Evolutionary conservation across 176 grass and related monocot species (phyloP), one percentile per base, ranked within the genome.

Genomic region (Lolium rigidum): DNA sequence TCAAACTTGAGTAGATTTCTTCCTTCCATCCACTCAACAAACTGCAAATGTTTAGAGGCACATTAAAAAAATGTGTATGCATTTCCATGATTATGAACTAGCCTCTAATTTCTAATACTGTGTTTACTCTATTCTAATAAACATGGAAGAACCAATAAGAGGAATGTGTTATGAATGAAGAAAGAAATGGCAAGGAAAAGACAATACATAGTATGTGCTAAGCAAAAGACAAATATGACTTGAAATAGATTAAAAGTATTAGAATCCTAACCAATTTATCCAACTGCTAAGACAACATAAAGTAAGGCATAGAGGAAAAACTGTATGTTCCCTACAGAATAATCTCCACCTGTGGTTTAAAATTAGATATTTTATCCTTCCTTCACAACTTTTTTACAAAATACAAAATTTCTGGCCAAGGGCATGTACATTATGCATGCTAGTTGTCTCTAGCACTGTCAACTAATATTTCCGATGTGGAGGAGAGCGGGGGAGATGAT

Each of bases 21-120:
- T 67, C 72, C 82, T 65, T 86, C 72, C 1, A 92, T 51, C 92
- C 95, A 97, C 60, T 94, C 86, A 38, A 94, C 38, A 43, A 97
- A 92, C 95, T 97, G 90, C 60, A 94, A 86, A 79, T 9, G 59
- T 35, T 63, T 8, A 86, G 63, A 85, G 64, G 80, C 50, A 24
- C 28, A 16, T 88, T 54, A 72, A 71, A 63, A n/a, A 62, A 66
- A 54, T 10, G 18, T 59, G 37, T 26, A 47, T 84, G 14, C 9
- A 9, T 41, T 55, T 64, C 59, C 47, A 72, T 3, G 17, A 72
- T 26, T 69, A 14, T 43, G 31, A 35, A 35, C 31, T 35, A 35
- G 31, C 31, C 31, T 35, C 2, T 35, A 35, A 35, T 35, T 35
- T 35, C 31, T 35, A 35, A 35, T 35, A 35, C 3, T 35, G 31